A percentile compares a stretch with the other conserved stretches of the same genome.
Evolutionary conservation across 2,329 filamentous ascomycete genomes (phyloP).

Genomic region (Fusarium verticillioides): DNA sequence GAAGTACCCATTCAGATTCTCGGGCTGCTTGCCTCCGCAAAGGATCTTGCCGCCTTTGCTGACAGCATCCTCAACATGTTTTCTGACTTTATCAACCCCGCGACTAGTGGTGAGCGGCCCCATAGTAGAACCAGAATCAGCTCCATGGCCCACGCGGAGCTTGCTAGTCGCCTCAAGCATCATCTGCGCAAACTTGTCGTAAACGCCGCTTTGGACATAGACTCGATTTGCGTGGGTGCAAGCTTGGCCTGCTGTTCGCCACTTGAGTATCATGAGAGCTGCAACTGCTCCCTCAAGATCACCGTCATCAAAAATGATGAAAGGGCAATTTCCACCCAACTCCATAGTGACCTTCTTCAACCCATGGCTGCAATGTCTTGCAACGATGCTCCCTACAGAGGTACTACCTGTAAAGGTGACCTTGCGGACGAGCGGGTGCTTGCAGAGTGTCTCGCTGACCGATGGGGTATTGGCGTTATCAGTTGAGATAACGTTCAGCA

Average conservation of each 20-base stretch:
- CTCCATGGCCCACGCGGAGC: neutral
- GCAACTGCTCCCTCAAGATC: slow-evolving; percentile 48
- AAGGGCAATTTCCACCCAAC: slow-evolving; percentile 75
- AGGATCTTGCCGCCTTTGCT: neutral
- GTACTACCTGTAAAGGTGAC: slow-evolving; percentile 83
- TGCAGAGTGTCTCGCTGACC: slow-evolving; percentile 58
- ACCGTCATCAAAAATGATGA: slow-evolving; percentile 75
- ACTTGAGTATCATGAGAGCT: slow-evolving; percentile 57
- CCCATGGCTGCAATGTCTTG: slow-evolving; percentile 67
- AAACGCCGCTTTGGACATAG: slow-evolving; percentile 67
- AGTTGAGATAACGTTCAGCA: slow-evolving; percentile 60
- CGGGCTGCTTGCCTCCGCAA: neutral
- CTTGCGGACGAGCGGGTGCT: slow-evolving; percentile 63
- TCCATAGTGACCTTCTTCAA: slow-evolving; percentile 76
- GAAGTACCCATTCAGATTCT: neutral
- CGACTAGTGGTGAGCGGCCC: slow-evolving; percentile 17
- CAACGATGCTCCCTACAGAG: slow-evolving; percentile 73
- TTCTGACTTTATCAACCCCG: neutral
- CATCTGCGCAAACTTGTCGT: slow-evolving; percentile 52
- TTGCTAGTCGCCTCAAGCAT: neutral
- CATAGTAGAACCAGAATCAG: neutral
- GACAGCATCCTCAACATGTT: slow-evolving; percentile 19
- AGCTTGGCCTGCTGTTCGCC: slow-evolving; percentile 77
- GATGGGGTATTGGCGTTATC: slow-evolving; percentile 56
- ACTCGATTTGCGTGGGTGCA: slow-evolving; percentile 72